Evolutionary conservation across 305 asterid genomes (phyloP), one percentile per base, ranked within the genome.

Genomic region (Fraxinus floribunda): DNA sequence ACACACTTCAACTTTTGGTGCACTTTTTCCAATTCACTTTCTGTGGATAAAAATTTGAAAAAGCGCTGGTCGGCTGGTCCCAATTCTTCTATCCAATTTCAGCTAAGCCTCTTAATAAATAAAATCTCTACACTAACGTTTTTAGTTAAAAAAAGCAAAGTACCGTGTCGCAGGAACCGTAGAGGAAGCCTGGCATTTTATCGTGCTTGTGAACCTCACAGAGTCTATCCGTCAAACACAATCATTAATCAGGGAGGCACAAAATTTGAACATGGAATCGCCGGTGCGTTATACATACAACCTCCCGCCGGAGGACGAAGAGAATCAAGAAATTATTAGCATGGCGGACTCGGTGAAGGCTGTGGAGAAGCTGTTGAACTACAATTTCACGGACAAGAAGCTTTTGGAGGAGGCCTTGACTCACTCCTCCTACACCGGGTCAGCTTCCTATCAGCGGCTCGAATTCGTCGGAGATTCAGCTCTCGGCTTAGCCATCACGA

Each of bases 381-480:
- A 92, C 87, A 79, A 71, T 0, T 94, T 94, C 80, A 41, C 71
- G 36, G 82, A 89, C 78, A 87, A 79, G 84, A 88, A 87, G 81
- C 94, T 89, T 60, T 88, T 94, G 1, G 97, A 92, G 79, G 96
- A 90, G 7, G 97, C 97, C 7, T 78, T 93, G 18, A 93, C 97
- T 13, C 99, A 95, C 81, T 70, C 99, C 20, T 95, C 98, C 32
- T 93, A 66, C 87, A 52, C 87, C 26, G 88, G 34, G 1, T 84
- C 93, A 0, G 57, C 90, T 16, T 89, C 94, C 39, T 93, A 92
- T 83, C 89, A 93, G 80, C 92, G 96, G 52, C 97, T 94, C 22
- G 96, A 91, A 84, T 90, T 94, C 81, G 78, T 94, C 35, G 97
- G 98, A 13, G 97, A 94, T 46, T 88, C 95, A 2, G 97, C 89